Base-by-base conservation (phyloP, 2,329 filamentous ascomycete species). In the Stemphylium lycopersici region DNA sequence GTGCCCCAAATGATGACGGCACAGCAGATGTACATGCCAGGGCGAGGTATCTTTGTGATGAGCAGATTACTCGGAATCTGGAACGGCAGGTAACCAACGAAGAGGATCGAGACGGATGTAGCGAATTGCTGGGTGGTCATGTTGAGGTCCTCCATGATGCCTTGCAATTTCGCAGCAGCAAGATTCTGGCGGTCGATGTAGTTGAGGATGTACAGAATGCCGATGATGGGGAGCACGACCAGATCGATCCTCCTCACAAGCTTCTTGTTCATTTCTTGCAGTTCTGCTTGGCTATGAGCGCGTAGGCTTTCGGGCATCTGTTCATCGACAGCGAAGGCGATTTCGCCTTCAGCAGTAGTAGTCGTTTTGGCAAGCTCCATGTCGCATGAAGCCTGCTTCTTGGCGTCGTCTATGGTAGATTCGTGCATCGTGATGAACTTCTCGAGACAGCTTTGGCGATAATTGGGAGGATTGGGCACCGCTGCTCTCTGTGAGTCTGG, bases 61-160 rank as follows among this genome's bases (percentile, higher is more conserved):
- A 64, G 50, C 3, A 66, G 52, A 36, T 64, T 63, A 16, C 49
- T 56, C 2, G 63, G 61, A 10, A 65, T 60, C 46, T 66, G 63
- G 7, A 66, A 62, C 0, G 63, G 58, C 12, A 66, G 46, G 59
- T 64, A 63, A 37, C 81, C 76, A 26, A 78, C 78, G 67, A 65
- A 87, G 85, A 51, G 87, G 72, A 59, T 88, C 84, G 57, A 88
- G 76, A n/a, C 76, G 3, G 61, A 52, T 8, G 63, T 66, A 22
- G 57, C 59, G 33, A 62, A 66, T 24, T 64, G 55, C 44, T 62
- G 56, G 3, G 59, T 62, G 6, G 51, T 59, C 55, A 66, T 62
- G 48, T 62, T 59, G 36, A 62, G 56, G 42, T 64, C 63, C 15
- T 64, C 45, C 51, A 57, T 61, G 51, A 66, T 62, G 12, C 63